These are phyloP conservation scores for Eucalyptus cloeziana DNA, from an alignment of 345 rosid genomes.

Conservation along the genomic window DNA sequence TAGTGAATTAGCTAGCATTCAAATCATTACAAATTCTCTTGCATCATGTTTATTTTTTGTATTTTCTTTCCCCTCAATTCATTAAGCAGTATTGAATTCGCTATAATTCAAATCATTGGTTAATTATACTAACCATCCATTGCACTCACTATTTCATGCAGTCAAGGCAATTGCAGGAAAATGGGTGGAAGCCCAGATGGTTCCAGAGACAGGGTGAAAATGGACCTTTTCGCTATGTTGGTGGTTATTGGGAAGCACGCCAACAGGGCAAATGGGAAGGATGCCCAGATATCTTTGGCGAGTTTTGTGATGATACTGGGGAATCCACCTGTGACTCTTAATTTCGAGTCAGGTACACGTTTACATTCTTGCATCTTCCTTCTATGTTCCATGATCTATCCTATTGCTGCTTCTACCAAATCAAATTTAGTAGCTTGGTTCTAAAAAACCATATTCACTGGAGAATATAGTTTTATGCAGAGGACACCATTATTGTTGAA, in stretches of 20 bases:
- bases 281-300: conserved; percentile 80
- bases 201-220: conserved; percentile 44
- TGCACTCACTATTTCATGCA: conserved; percentile 5
- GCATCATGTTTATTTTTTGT: background rate
- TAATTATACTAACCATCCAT: background rate
- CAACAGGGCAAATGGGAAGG: conserved; percentile 52
- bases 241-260: conserved; percentile 96
- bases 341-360: conserved; percentile 5
- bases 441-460: background rate
- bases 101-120: background rate
- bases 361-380: background rate
- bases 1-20: background rate
- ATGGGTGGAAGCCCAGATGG: conserved; percentile 94
- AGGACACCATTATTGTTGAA: background rate
- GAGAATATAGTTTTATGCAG: background rate
- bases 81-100: background rate
- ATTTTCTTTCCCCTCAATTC: background rate
- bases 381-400: background rate
- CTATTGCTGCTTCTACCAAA: background rate
- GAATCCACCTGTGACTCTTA: conserved; percentile 14
- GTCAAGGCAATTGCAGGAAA: conserved; percentile 84
- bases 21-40: background rate
- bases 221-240: conserved; percentile 51
- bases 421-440: background rate
- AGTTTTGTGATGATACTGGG: conserved; percentile 32